phyloP scores from a whole-genome alignment of 805 yeast genomes.

The Candida germanica region DNA sequence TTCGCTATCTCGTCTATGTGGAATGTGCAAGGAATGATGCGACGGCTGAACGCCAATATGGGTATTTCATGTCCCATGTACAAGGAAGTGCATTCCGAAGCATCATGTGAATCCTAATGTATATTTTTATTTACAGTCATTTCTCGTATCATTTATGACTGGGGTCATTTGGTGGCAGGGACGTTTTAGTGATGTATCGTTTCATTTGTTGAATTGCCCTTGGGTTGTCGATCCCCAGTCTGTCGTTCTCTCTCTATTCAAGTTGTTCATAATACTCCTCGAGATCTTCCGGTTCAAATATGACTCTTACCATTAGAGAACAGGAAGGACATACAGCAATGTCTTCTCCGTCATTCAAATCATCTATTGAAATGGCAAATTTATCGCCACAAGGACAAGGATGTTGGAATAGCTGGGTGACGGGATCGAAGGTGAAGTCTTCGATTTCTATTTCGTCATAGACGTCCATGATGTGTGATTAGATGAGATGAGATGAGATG shows the following conservation, averaged over 20 bases:
- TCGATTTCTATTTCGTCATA: constrained; percentile 97
- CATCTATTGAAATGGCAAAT: constrained; percentile 83
- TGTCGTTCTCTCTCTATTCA: not conserved
- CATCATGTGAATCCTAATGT: no score
- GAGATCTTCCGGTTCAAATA: constrained; percentile 68
- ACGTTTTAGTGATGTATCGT: no score
- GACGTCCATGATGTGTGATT: constrained; percentile 46
- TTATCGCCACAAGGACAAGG: constrained; percentile 99
- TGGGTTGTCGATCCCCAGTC: no score
- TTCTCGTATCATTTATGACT: no score
- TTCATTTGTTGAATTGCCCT: no score
- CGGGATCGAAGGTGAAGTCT: constrained; percentile 88
- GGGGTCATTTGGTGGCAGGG: no score
- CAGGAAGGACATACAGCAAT: constrained; percentile 97
- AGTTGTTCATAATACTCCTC: constrained; percentile 39
- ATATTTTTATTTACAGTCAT: no score
- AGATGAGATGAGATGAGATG: constrained; percentile 6
- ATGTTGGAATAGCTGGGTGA: constrained; percentile 78
- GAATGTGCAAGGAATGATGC: no score
- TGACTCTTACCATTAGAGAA: constrained; percentile 86
- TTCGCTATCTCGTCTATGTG: no score
- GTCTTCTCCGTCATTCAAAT: constrained; percentile 85
- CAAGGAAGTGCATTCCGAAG: no score
- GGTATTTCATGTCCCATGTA: no score
- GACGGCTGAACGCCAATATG: no score